Conservation (phyloP, 257 asterid genomes). For the Parsonsia alboflavescens region DNA sequence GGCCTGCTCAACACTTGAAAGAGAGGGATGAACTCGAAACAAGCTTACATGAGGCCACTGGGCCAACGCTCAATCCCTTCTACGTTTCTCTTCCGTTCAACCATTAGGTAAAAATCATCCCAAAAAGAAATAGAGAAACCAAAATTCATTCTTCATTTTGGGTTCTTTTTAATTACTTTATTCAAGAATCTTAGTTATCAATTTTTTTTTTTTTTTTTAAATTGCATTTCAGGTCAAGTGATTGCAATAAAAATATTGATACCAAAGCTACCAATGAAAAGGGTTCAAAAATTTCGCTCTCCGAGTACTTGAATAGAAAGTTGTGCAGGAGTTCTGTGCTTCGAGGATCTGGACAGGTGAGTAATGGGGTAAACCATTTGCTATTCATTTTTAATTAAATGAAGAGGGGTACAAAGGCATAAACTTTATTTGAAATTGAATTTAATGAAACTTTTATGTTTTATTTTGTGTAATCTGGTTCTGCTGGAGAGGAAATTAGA, state of each 20-base stretch:
- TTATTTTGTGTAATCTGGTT: neutral
- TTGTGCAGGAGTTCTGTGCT: slow-evolving; percentile 52
- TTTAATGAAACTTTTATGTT: neutral
- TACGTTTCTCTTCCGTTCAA: slow-evolving; percentile 42
- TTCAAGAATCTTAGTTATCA: neutral
- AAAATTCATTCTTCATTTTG: neutral
- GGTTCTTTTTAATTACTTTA: neutral
- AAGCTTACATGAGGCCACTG: slow-evolving; percentile 33
- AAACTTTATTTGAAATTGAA: neutral
- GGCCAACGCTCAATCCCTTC: slow-evolving; percentile 76
- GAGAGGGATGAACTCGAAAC: slow-evolving; percentile 34
- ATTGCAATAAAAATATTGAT: slow-evolving; percentile 23
- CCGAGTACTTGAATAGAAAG: slow-evolving; percentile 61
- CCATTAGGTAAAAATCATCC: slow-evolving; percentile 36
- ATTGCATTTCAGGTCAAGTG: slow-evolving; percentile 27
- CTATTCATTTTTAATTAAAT: neutral
- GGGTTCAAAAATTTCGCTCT: slow-evolving; percentile 45
- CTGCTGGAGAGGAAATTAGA: neutral
- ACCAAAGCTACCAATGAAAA: slow-evolving; percentile 28
- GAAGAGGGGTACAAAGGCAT: neutral
- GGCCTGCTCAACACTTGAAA: neutral
- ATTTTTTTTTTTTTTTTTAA: neutral
- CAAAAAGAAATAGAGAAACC: neutral
- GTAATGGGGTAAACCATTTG: neutral
- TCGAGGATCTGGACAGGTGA: slow-evolving; percentile 48